Percentiles rank a stretch among this genome's conserved stretches.
Evolutionary conservation across 1,284 basidiomycete species (phyloP).

Genomic region (Mycosarcoma maydis): DNA sequence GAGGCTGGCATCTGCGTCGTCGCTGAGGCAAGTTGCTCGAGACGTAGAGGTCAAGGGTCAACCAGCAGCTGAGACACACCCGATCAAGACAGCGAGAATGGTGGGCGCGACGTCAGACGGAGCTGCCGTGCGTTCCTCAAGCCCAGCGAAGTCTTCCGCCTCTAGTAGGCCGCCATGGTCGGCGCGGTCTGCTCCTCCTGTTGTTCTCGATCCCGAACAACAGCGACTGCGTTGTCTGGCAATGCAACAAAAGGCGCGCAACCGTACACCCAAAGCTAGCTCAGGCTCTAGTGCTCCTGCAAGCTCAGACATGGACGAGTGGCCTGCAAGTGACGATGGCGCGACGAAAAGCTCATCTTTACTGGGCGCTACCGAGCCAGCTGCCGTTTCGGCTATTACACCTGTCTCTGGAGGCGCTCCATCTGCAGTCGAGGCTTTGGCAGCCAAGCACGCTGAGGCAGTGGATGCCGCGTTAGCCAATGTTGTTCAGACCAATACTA

Average conservation of each 20-base stretch:
- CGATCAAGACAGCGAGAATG: slow-evolving; percentile 1
- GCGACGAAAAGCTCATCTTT: slow-evolving; percentile 3
- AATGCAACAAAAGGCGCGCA: slow-evolving; percentile 44
- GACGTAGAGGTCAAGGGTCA: neutral
- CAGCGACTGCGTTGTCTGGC: slow-evolving; percentile 43
- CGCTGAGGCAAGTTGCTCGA: neutral
- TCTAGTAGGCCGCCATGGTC: slow-evolving; percentile 6
- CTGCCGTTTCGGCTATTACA: neutral
- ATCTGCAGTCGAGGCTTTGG: slow-evolving; percentile 4
- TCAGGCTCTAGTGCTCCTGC: slow-evolving; percentile 6
- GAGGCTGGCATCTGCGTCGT: slow-evolving; percentile 3
- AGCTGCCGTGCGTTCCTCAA: slow-evolving; percentile 16
- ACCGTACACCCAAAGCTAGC: slow-evolving; percentile 17
- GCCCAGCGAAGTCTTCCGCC: slow-evolving; percentile 12
- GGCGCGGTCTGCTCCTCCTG: slow-evolving; percentile 16
- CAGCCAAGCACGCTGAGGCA: slow-evolving; percentile 8
- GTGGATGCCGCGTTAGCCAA: neutral
- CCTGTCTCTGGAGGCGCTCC: neutral
- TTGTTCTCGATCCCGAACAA: slow-evolving; percentile 33
- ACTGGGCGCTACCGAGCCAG: neutral
- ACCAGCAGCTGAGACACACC: neutral
- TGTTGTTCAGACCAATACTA: neutral
- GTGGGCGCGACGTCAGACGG: neutral
- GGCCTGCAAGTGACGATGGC: slow-evolving; percentile 6
- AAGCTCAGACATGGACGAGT: slow-evolving; percentile 27